Percentiles rank a stretch among this genome's conserved stretches.
These are phyloP conservation scores for Metarhizium robertsii DNA, from an alignment of 2,329 filamentous ascomycete species.

Conservation along the genomic window DNA sequence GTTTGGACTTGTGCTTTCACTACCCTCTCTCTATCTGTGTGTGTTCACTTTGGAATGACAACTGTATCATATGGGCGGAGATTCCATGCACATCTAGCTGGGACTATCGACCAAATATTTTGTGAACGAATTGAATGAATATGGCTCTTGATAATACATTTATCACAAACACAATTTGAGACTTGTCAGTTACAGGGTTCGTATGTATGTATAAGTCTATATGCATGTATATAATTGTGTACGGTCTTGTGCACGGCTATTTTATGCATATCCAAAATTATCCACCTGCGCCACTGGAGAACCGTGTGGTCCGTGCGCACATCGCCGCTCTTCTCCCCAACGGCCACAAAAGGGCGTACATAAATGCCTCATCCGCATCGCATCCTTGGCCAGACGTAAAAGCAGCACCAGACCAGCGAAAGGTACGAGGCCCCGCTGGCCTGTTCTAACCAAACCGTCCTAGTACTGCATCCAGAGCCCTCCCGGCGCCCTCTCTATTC, in stretches of 20 bases:
- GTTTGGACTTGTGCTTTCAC: not conserved
- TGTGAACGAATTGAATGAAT: not conserved
- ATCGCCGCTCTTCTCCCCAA: conserved; percentile 1
- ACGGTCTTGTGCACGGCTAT: too few species aligned
- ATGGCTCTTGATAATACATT: not conserved
- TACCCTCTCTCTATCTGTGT: not conserved
- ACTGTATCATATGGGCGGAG: not conserved
- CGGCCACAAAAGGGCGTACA: not conserved
- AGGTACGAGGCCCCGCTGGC: not conserved
- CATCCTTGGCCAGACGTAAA: not conserved
- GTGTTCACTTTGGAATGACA: not conserved
- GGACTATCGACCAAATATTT: not conserved
- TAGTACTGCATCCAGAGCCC: not conserved
- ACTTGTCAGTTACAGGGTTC: too few species aligned
- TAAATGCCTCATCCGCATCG: not conserved
- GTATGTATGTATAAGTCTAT: too few species aligned
- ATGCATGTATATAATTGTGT: too few species aligned
- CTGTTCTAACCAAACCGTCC: not conserved
- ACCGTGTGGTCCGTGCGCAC: not conserved
- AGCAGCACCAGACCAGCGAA: conserved; percentile 4
- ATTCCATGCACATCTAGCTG: not conserved
- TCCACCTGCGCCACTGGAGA: too few species aligned
- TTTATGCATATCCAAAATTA: too few species aligned
- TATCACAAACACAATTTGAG: too few species aligned
- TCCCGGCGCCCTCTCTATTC: not conserved